phyloP scores from a whole-genome alignment of 176 grass and related monocot genomes.

The Triticum aestivum region DNA sequence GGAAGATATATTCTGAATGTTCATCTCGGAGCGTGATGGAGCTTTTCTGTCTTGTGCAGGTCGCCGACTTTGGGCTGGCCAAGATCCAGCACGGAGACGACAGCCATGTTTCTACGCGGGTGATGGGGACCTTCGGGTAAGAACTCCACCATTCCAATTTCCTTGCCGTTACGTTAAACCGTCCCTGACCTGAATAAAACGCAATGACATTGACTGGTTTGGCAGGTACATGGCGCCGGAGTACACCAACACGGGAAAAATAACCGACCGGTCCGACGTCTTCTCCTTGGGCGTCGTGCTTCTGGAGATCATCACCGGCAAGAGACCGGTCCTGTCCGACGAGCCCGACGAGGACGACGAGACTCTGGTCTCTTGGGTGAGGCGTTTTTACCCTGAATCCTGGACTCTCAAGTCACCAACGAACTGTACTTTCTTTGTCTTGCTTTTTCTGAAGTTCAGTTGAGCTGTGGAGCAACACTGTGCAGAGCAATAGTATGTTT shows the following conservation, averaged over 20 bases:
- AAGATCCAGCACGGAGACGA: conserved; percentile 49
- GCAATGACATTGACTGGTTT: neutral
- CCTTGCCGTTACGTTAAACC: neutral
- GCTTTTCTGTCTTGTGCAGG: conserved; percentile 41
- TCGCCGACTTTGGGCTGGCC: conserved; percentile 87
- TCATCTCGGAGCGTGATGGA: neutral
- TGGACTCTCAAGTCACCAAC: neutral
- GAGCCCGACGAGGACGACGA: conserved; percentile 31
- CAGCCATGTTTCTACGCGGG: conserved; percentile 60
- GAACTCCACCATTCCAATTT: neutral
- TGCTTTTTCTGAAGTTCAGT: too few species aligned
- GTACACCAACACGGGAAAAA: conserved; percentile 52
- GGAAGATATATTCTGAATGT: neutral
- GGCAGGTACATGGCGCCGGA: conserved; percentile 62
- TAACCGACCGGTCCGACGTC: conserved; percentile 57
- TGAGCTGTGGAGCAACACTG: too few species aligned
- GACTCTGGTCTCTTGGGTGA: conserved; percentile 47
- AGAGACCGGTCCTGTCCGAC: conserved; percentile 34
- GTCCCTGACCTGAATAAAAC: neutral
- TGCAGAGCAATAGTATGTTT: too few species aligned
- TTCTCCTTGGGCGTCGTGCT: conserved; percentile 72
- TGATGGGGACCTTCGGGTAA: conserved; percentile 86
- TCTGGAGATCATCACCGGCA: conserved; percentile 68
- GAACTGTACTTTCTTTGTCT: too few species aligned
- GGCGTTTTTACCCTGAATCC: neutral